Evolutionary conservation across 371 early-diverging fungal genomes (phyloP), one percentile per base, ranked within the genome.

Genomic region (Cokeromyces recurvatus): DNA sequence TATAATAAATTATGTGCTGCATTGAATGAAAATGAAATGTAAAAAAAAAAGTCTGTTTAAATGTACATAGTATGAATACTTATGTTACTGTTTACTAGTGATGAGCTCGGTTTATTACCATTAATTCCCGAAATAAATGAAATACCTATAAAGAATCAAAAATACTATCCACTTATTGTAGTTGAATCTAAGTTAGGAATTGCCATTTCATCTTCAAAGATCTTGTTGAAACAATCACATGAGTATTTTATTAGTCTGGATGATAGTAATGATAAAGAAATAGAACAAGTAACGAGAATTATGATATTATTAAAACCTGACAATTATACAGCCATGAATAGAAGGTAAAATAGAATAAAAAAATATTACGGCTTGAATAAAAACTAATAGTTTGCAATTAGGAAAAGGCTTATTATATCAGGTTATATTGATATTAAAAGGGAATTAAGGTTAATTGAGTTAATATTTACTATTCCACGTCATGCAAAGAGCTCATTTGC

Each of bases 401-500:
- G 79, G 27, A 81, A 78, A 44, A 60, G 60, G 2, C 41, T 81
- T 1, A 46, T 81, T 0, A 21, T 46, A 25, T 43, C 45, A 15
- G 61, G 63, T 0, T 14, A 50, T 7, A 40, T 77, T 9, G 48
- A 63, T 14, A 46, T 63, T 9, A 17, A 38, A 7, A 45, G 57
- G 1, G 81, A 81, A 53, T 32, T 78, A 11, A 27, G 42, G 15
- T 58, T 74, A 20, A 31, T 78, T 20, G 56, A 78, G 22, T 57
- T 71, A 20, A 60, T 72, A 3, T 71, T 81, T 15, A 81, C 81
- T 3, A 59, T 78, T 10, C 73, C 77, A 9, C 60, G 61, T 41
- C 78, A 81, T 42, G 58, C 78, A n/a, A 81, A 81, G 38, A 78
- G 79, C 32, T 59, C 71, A 0, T 52, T 69, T 31, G 77, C 77